Evolutionary conservation across 2,329 filamentous ascomycete genomes (phyloP), one percentile per base, ranked within the genome.

Genomic region (Lasiodiplodia sp.): DNA sequence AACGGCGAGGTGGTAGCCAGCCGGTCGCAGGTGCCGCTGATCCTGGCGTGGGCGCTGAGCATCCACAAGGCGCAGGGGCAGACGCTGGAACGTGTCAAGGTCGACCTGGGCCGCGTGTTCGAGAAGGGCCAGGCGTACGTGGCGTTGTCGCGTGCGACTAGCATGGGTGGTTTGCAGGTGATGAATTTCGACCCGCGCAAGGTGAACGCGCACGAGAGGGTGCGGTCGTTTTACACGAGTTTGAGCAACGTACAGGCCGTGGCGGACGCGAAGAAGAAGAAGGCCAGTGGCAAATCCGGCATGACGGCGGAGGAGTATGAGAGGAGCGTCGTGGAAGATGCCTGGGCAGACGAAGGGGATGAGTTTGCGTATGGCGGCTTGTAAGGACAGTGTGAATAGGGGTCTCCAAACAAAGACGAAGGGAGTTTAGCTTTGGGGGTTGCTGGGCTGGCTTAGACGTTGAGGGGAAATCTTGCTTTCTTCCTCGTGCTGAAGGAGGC

Each of bases 51-150:
- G 96, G 96, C 96, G 2, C 82, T 99, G 23, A 97, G 94, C 0
- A 99, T 99, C 69, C 96, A 99, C 84, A 99, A 99, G 81, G 96
- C 96, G 0, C 95, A 98, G 78, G 95, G 95, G 1, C 95, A 98
- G 79, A 98, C 95, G 1, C 83, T 97, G 31, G 94, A 97, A 76
- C 87, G 95, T 63, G 96, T 99, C 69, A 97, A 97, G 76, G 96
- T 99, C 31, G 94, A 99, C 77, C 85, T 99, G 0, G 92, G 93
- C 37, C 91, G 89, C 70, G 92, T 97, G 1, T 99, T 99, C 74
- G 96, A 99, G 78, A 97, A 97, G 79, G 96, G 96, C 0, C 96
- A 99, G 79, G 96, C 96, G 6, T 99, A 99, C 76, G 96, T 99
- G 64, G 96, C 96, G 64, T 88, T 99, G 16, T 97, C 93, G 83